phyloP scores from a whole-genome alignment of 495 filamentous ascomycete genomes.

The Xeromyces bisporus region DNA sequence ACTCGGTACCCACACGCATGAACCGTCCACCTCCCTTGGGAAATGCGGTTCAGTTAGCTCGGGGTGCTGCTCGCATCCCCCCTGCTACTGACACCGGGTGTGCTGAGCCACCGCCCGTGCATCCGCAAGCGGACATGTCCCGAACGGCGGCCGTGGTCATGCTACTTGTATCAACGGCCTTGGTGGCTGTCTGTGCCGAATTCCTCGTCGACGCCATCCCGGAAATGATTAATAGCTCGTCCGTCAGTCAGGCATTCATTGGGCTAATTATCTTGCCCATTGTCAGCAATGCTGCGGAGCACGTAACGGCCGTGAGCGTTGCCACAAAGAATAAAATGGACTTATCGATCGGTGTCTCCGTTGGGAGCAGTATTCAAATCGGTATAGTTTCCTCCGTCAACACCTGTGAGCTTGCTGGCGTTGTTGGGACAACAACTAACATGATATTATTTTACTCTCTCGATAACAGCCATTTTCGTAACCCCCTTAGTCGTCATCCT shows the following conservation, averaged over 20 bases:
- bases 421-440: no score
- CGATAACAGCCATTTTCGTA: slow-evolving; percentile 59
- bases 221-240: slow-evolving; percentile 44
- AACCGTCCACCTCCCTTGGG: slow-evolving; percentile 30
- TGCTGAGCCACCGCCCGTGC: slow-evolving; percentile 20
- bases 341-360: slow-evolving; percentile 75
- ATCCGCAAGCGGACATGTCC: slow-evolving; percentile 44
- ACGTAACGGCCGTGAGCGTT: slow-evolving; percentile 77
- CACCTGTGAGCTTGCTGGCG: background rate
- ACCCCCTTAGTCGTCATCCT: slow-evolving; percentile 77
- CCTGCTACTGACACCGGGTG: slow-evolving; percentile 6
- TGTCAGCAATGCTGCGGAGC: slow-evolving; percentile 83
- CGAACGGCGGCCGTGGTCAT: slow-evolving; percentile 57
- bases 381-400: slow-evolving; percentile 9
- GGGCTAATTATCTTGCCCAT: slow-evolving; percentile 81
- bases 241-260: slow-evolving; percentile 63
- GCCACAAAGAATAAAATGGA: slow-evolving; percentile 96
- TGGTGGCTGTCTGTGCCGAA: slow-evolving; percentile 77
- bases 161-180: slow-evolving; percentile 55
- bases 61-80: slow-evolving; percentile 20
- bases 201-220: slow-evolving; percentile 74
- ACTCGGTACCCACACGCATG: slow-evolving; percentile 58
- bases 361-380: slow-evolving; percentile 72
- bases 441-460: no score
- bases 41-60: slow-evolving; percentile 25